phyloP scores from a whole-genome alignment of 352 stramenopile genomes.

The Phytophthora quininea region DNA sequence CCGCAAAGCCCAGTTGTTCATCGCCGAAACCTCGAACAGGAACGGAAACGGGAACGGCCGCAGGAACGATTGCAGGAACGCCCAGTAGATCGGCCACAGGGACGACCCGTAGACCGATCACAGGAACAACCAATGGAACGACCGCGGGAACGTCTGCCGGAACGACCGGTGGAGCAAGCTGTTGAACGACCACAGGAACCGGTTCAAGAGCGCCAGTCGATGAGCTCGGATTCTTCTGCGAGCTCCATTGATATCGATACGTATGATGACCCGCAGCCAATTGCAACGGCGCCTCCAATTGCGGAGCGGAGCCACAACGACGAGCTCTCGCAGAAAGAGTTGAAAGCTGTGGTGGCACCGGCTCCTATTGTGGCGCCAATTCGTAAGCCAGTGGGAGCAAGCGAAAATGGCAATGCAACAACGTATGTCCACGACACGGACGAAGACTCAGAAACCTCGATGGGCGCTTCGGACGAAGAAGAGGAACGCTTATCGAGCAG shows the following conservation, averaged over 20 bases:
- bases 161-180: too few relatives aligned
- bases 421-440: slow-evolving; percentile 31
- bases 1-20: slow-evolving; percentile 1
- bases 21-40: background rate
- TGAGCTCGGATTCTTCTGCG: slow-evolving; percentile 68
- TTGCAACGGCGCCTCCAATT: slow-evolving; percentile 23
- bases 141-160: too few relatives aligned
- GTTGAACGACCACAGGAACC: slow-evolving; percentile 3
- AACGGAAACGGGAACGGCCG: slow-evolving; percentile 17
- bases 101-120: too few relatives aligned
- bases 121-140: too few relatives aligned
- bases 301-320: slow-evolving; percentile 16
- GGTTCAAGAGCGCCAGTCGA: slow-evolving; percentile 38
- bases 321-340: slow-evolving; percentile 1
- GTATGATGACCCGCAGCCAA: slow-evolving; percentile 36
- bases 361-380: background rate
- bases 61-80: background rate
- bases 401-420: slow-evolving; percentile 15
- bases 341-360: background rate
- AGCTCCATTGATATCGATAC: slow-evolving; percentile 79
- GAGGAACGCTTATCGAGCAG: slow-evolving; percentile 22
- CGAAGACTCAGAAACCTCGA: slow-evolving; percentile 47
- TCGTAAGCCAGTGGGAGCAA: slow-evolving; percentile 2
- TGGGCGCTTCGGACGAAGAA: slow-evolving; percentile 45
- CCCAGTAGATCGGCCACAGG: too few relatives aligned